Evolutionary conservation across 352 stramenopile genomes (phyloP), one percentile per base, ranked within the genome.

Genomic region (Phytophthora foliorum): DNA sequence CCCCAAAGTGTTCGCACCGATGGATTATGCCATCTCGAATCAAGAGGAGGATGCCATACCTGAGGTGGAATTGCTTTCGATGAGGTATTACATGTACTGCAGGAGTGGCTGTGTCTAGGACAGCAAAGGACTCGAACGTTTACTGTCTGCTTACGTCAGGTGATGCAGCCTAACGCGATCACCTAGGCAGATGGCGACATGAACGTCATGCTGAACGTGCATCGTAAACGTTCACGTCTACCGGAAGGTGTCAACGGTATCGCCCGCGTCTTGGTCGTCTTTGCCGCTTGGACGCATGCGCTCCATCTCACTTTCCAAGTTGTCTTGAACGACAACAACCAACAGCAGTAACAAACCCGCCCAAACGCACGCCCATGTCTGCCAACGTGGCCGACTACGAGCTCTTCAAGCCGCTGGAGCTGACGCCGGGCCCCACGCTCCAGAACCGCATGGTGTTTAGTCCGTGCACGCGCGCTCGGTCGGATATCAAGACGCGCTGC

Each of bases 371-470:
- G 11, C 27, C 41, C 4, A 79, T 76, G 67, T 73, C 67, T n/a
- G 49, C 45, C 31, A 68, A 41, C 57, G 14, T 70, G 61, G 63
- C 63, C 32, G 70, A 76, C 58, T 81, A 77, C 67, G 67, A 76
- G 41, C 70, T 81, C n/a, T 81, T 81, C 74, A 75, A 61, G 54
- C 74, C 70, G 19, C 41, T 81, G n/a, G 42, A 77, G 38, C 44
- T 81, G 48, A 48, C 69, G 6, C 51, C 74, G 9, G 69, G 50
- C 11, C 74, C 78, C 51, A 69, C 54, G 16, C 68, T 88, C 22
- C 64, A 69, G 51, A 80, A 89, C 60, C 74, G 74, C 52, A 65
- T 88, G 45, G 72, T 88, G 39, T 74, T 85, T 55, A 67, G 74
- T 36, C 81, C 81, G 29, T 74, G 80, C 27, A 85, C 76, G 16